Percentiles rank a stretch among this genome's conserved stretches.
These are phyloP conservation scores for Spathaspora hagerdaliae DNA, from an alignment of 805 yeast species.

Conservation along the genomic window DNA sequence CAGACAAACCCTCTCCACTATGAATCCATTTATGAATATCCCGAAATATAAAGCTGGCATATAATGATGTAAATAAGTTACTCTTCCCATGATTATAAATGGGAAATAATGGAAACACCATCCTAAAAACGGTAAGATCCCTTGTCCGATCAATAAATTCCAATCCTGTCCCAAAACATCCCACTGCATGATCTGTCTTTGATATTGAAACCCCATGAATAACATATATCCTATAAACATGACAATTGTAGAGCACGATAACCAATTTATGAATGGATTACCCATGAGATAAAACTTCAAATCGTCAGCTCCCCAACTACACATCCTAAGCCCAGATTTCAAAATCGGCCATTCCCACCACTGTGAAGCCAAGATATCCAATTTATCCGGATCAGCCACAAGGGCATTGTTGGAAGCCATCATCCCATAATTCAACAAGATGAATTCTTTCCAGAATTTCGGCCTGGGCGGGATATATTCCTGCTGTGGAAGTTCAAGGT, in stretches of 20 bases:
- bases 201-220: constrained; percentile 22
- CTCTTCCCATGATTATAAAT: constrained; percentile 40
- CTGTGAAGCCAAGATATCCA: constrained; percentile 63
- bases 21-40: constrained; percentile 63
- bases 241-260: constrained; percentile 24
- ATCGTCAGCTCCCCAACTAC: constrained; percentile 61
- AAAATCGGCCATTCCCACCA: constrained; percentile 93
- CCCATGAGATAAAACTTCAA: constrained; percentile 68
- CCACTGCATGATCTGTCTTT: constrained; percentile 24
- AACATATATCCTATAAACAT: constrained; percentile 17
- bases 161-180: constrained; percentile 22
- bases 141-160: constrained; percentile 25
- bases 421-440: constrained; percentile 78
- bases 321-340: constrained; percentile 69
- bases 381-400: constrained; percentile 73
- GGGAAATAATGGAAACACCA: constrained; percentile 41
- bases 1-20: constrained; percentile 39
- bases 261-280: constrained; percentile 75
- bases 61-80: constrained; percentile 42
- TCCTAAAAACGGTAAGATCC: constrained; percentile 34
- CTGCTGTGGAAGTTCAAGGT: constrained; percentile 30
- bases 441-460: constrained; percentile 66
- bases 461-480: constrained; percentile 38
- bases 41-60: constrained; percentile 54
- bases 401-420: constrained; percentile 83